Percentiles rank a stretch among this genome's conserved stretches.
These are phyloP conservation scores for Penicillium mononematosum DNA, from an alignment of 495 filamentous ascomycete genomes.

Conservation along the genomic window DNA sequence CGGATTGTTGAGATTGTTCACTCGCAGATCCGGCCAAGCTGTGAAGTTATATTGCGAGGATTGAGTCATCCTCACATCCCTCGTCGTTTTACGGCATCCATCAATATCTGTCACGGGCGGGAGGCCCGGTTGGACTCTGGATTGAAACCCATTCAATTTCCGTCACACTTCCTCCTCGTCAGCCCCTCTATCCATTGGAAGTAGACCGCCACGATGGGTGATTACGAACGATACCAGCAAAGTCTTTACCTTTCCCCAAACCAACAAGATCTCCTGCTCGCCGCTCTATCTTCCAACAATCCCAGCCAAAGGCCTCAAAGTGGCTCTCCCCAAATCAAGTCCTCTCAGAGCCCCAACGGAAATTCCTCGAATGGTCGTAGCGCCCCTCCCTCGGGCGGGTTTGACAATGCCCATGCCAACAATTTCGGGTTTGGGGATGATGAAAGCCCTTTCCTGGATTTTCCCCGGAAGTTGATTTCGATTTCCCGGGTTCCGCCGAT, in stretches of 20 bases:
- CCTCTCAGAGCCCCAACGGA: conserved; percentile 36
- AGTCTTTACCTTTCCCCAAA: conserved; percentile 72
- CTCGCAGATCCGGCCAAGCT: neutral
- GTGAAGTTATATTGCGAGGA: neutral
- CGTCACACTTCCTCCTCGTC: neutral
- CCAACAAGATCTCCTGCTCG: conserved; percentile 84
- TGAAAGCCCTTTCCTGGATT: conserved; percentile 82
- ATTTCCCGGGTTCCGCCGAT: conserved; percentile 56
- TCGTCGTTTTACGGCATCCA: conserved; percentile 2
- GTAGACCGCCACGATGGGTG: conserved; percentile 29
- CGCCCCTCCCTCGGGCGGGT: conserved; percentile 52
- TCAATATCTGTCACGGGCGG: conserved; percentile 13
- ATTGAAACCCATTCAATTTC: neutral
- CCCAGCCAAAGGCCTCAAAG: conserved; percentile 36
- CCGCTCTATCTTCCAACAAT: conserved; percentile 80
- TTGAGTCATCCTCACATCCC: neutral
- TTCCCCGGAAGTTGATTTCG: conserved; percentile 70
- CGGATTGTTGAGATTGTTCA: neutral
- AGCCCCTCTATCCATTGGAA: neutral
- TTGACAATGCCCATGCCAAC: conserved; percentile 47
- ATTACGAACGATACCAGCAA: conserved; percentile 42
- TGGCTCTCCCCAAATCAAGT: conserved; percentile 29
- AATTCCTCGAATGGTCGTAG: conserved; percentile 35
- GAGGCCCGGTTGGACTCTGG: conserved; percentile 10
- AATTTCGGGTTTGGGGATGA: conserved; percentile 53